Percentiles rank a stretch among this genome's conserved stretches.
Conservation (phyloP, 2,329 filamentous ascomycete species). For the Neobulgaria alba region DNA sequence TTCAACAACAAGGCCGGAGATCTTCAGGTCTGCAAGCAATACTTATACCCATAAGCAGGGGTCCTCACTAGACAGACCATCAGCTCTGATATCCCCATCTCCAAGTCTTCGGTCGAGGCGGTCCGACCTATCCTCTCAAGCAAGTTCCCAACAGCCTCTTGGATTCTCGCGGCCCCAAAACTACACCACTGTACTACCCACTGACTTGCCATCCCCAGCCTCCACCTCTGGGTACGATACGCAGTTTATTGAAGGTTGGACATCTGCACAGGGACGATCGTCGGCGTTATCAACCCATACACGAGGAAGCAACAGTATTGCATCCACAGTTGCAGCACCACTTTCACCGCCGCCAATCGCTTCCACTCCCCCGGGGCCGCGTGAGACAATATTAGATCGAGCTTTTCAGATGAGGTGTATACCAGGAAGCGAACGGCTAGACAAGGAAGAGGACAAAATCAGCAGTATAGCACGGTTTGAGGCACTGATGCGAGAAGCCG, state of each 20-base stretch:
- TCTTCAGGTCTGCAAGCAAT: constrained; percentile 36
- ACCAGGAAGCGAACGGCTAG: constrained; percentile 46
- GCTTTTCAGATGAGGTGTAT: constrained; percentile 57
- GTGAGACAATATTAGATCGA: constrained; percentile 59
- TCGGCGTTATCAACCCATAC: constrained; percentile 48
- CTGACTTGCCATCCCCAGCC: constrained; percentile 49
- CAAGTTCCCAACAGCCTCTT: constrained; percentile 34
- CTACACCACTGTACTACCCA: constrained; percentile 43
- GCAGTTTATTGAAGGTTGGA: constrained; percentile 54
- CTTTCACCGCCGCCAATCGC: constrained; percentile 24
- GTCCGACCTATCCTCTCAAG: constrained; percentile 47
- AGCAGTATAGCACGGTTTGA: constrained; percentile 59
- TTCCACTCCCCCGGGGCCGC: constrained; percentile 35
- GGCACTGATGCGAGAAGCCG: constrained; percentile 53
- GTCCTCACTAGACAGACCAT: constrained; percentile 32
- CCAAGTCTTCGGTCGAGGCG: constrained; percentile 53
- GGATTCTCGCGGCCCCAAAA: constrained; percentile 39
- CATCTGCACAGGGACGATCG: constrained; percentile 48
- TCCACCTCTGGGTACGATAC: constrained; percentile 44
- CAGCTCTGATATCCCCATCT: constrained; percentile 47
- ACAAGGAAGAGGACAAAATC: constrained; percentile 47
- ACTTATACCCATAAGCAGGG: not conserved
- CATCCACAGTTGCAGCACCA: constrained; percentile 38
- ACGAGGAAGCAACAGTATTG: constrained; percentile 45
- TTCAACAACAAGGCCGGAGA: constrained; percentile 15